Evolutionary conservation across 495 filamentous ascomycete species (phyloP).

Genomic region (Saxispiralis lemnorum): DNA sequence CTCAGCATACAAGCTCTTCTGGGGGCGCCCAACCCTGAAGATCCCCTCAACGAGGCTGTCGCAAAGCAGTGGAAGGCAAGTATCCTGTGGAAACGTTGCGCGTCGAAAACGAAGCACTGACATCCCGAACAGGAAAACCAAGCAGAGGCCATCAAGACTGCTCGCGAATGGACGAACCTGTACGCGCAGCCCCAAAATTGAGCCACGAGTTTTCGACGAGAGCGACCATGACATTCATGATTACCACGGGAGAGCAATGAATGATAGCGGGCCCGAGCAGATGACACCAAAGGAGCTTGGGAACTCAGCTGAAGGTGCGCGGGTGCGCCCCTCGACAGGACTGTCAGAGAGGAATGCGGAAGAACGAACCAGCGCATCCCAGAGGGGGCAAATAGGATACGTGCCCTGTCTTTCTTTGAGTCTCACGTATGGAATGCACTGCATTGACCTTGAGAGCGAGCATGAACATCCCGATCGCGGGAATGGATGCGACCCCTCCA

Average conservation of each 20-base stretch:
- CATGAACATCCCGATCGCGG: too few species aligned
- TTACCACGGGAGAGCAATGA: too few species aligned
- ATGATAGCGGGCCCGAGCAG: not conserved
- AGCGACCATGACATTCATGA: not conserved
- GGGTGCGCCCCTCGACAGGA: not conserved
- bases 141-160: constrained; percentile 72
- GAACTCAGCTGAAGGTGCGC: not conserved
- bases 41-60: constrained; percentile 89
- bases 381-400: not conserved
- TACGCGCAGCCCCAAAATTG: constrained; percentile 40
- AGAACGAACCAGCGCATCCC: not conserved
- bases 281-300: not conserved
- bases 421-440: too few species aligned
- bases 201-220: not conserved
- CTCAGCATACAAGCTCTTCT: constrained; percentile 93
- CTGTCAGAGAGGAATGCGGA: not conserved
- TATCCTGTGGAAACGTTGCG: not conserved
- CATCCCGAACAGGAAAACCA: constrained; percentile 46
- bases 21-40: constrained; percentile 91
- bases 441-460: too few species aligned
- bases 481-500: too few species aligned
- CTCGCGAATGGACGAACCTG: constrained; percentile 70
- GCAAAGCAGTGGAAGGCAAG: constrained; percentile 78
- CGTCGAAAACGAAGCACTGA: not conserved
- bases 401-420: too few species aligned